phyloP scores from a whole-genome alignment of 192 early-diverging fungal species.

The Funneliformis geosporum region DNA sequence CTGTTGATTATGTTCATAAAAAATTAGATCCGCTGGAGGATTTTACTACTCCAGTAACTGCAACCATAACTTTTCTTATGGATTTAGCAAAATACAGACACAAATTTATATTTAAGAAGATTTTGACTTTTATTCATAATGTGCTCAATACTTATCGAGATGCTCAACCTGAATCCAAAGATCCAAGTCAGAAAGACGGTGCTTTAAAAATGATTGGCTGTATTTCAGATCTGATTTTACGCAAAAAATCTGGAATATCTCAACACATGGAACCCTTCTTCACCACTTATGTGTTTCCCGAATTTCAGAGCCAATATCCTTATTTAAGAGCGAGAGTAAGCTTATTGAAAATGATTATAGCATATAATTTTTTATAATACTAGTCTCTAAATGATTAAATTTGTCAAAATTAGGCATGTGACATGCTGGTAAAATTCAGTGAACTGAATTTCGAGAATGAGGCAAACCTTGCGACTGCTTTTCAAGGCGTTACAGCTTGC shows the following conservation, averaged over 20 bases:
- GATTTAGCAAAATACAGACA: slow-evolving; percentile 77
- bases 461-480: slow-evolving; percentile 52
- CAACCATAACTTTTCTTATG: slow-evolving; percentile 77
- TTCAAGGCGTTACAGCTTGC: slow-evolving; percentile 57
- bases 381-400: neutral
- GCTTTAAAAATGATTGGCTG: slow-evolving; percentile 85
- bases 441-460: slow-evolving; percentile 62
- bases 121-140: slow-evolving; percentile 77
- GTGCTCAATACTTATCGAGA: slow-evolving; percentile 71
- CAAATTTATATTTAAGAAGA: slow-evolving; percentile 75
- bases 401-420: slow-evolving; percentile 43
- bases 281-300: slow-evolving; percentile 84
- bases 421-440: slow-evolving; percentile 57
- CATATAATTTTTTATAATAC: slow-evolving; percentile 1
- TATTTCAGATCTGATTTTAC: slow-evolving; percentile 68
- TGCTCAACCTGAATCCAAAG: slow-evolving; percentile 65
- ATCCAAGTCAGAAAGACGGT: slow-evolving; percentile 84
- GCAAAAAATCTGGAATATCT: slow-evolving; percentile 57
- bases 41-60: slow-evolving; percentile 71
- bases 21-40: slow-evolving; percentile 78
- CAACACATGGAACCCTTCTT: slow-evolving; percentile 84
- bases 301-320: slow-evolving; percentile 80
- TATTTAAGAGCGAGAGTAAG: slow-evolving; percentile 81
- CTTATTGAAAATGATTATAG: slow-evolving; percentile 40
- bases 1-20: slow-evolving; percentile 88